phyloP scores from a whole-genome alignment of 495 filamentous ascomycete genomes.

The Aspergillus nidulans region DNA sequence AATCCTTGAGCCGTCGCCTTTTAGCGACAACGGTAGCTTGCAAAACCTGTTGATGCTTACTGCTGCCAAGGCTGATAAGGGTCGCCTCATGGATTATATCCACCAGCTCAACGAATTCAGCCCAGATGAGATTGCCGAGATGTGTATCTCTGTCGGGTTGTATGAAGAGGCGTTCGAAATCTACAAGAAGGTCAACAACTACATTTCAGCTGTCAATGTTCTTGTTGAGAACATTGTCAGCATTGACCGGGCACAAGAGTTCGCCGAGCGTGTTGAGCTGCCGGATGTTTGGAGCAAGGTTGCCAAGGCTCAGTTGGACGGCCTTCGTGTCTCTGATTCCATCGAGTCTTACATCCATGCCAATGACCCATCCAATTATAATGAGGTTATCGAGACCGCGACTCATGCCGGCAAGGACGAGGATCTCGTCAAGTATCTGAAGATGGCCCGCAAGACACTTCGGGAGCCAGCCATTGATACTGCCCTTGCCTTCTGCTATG shows the following conservation, averaged over 20 bases:
- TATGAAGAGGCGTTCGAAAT: conserved; percentile 98
- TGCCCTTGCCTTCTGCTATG: conserved; percentile 86
- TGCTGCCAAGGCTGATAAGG: conserved; percentile 93
- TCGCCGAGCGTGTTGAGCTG: conserved; percentile 90
- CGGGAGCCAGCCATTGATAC: conserved; percentile 95
- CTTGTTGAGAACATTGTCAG: conserved; percentile 96
- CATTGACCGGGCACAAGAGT: conserved; percentile 96
- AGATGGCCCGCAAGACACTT: conserved; percentile 94
- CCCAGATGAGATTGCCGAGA: conserved; percentile 83
- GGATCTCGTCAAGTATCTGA: conserved; percentile 93
- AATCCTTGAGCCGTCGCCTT: conserved; percentile 91
- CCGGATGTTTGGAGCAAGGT: conserved; percentile 99
- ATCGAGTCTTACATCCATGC: conserved; percentile 98
- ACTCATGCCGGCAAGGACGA: conserved; percentile 97
- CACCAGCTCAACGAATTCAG: conserved; percentile 85
- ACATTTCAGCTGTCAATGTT: conserved; percentile 80
- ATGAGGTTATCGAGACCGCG: conserved; percentile 92
- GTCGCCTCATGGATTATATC: conserved; percentile 95
- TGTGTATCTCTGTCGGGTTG: conserved; percentile 91
- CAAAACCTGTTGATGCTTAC: conserved; percentile 98
- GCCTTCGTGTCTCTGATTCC: conserved; percentile 85
- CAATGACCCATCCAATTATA: conserved; percentile 85
- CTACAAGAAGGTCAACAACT: conserved; percentile 94
- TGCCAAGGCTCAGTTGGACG: conserved; percentile 96
- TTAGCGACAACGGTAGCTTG: conserved; percentile 93